Percentiles rank a stretch among this genome's conserved stretches.
Conservation (phyloP, 306 rosid genomes). For the Abrus pulchellus region DNA sequence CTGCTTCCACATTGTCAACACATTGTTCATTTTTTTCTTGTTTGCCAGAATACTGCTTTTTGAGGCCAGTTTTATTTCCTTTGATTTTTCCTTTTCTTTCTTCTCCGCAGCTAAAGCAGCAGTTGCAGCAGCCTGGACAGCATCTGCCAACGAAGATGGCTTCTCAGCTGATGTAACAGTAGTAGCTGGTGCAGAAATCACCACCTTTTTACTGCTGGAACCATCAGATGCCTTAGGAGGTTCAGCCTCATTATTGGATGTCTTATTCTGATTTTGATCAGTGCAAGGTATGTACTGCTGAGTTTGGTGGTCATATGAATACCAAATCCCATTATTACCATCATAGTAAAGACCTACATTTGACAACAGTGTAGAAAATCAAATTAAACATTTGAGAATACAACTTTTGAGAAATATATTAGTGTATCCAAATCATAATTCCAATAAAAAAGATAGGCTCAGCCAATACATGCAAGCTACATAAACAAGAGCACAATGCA, state of each 20-base stretch:
- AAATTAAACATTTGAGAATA: constrained; percentile 13
- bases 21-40: constrained; percentile 97
- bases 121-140: constrained; percentile 91
- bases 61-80: constrained; percentile 95
- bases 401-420: not conserved
- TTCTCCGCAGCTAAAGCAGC: constrained; percentile 98
- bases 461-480: constrained; percentile 26
- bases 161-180: constrained; percentile 71
- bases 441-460: constrained; percentile 20
- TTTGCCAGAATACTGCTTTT: constrained; percentile 94
- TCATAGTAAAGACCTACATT: constrained; percentile 90
- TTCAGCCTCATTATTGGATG: constrained; percentile 68
- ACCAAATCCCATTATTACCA: constrained; percentile 89
- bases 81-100: constrained; percentile 86
- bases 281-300: constrained; percentile 87
- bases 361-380: constrained; percentile 39
- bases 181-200: constrained; percentile 95
- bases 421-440: constrained; percentile 32
- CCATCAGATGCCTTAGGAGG: constrained; percentile 71
- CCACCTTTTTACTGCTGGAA: constrained; percentile 72
- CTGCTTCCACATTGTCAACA: constrained; percentile 96
- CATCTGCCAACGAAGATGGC: constrained; percentile 91
- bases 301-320: constrained; percentile 84
- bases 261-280: constrained; percentile 74
- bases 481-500: constrained; percentile 30